Percentiles rank a stretch among this genome's conserved stretches.
Evolutionary conservation across 2,329 filamentous ascomycete genomes (phyloP).

Genomic region (Penicillium sp.): DNA sequence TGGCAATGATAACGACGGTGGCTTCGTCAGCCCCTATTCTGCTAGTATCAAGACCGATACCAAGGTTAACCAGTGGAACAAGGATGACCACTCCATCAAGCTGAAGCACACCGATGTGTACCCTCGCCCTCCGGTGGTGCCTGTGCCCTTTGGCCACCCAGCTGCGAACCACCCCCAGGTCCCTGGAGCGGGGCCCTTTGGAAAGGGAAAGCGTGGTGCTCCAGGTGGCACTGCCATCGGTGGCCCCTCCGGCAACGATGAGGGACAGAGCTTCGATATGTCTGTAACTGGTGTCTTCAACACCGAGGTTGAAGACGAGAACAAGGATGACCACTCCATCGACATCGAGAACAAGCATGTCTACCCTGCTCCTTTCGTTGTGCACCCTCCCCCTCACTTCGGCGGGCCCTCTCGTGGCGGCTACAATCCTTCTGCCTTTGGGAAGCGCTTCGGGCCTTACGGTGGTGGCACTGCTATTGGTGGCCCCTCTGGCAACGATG

Average conservation of each 20-base stretch:
- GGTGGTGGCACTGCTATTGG: constrained; percentile 20
- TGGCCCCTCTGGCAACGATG: constrained; percentile 27
- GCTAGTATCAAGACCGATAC: constrained; percentile 16
- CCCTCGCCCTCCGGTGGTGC: background rate
- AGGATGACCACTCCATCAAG: constrained; percentile 25
- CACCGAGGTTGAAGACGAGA: constrained; percentile 20
- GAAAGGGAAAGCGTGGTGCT: constrained; percentile 17
- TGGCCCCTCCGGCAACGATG: constrained; percentile 26
- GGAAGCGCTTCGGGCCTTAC: constrained; percentile 14
- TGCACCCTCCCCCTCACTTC: constrained; percentile 4
- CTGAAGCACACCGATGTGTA: constrained; percentile 22
- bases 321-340: constrained; percentile 24
- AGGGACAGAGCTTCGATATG: constrained; percentile 25
- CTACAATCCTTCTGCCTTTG: background rate
- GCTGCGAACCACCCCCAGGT: background rate
- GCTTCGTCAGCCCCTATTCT: constrained; percentile 12
- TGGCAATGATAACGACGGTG: constrained; percentile 21
- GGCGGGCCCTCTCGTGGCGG: background rate
- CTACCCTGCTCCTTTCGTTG: constrained; percentile 1
- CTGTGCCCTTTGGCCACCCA: background rate
- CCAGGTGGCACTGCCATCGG: constrained; percentile 22
- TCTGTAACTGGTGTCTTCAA: constrained; percentile 21
- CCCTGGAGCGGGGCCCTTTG: constrained; percentile 17
- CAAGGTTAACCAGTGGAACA: constrained; percentile 19
- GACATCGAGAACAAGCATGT: constrained; percentile 20